Base-by-base conservation (phyloP, 176 grass and related monocot species). In the Coix lacrymajobi region DNA sequence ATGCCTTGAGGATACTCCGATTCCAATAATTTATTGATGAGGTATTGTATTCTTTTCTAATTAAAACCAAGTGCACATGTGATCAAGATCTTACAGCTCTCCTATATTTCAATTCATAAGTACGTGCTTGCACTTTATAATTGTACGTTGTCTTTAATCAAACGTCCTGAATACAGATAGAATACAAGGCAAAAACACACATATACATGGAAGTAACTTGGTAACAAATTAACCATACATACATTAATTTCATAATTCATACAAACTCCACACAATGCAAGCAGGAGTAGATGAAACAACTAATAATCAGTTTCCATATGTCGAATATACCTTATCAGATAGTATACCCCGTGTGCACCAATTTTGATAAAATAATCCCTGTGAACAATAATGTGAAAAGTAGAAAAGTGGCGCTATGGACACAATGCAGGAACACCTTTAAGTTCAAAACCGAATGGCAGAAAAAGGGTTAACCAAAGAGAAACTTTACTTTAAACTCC, bases 281-380 rank as follows among this genome's bases (percentile, higher is more conserved):
- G 5, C 69, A 49, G 5, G 37, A 73, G 5, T 62, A 49, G 56
- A 82, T 46, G 30, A 77, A 73, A 76, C 34, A 86, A 73, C 66
- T 65, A 44, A 76, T 65, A 44, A 76, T 40, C 33, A 56, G 26
- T 74, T 26, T 49, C 77, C 69, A 83, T 80, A 83, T 80, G 75
- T 92, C 49, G 81, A 82, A 56, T 78, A 86, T 54, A 84, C 72
- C n/a, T 74, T 56, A 67, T 61, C 25, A 63, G 54, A 81, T 78
- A 87, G 64, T 81, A 71, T 85, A 84, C 41, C 57, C 79, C 77
- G 77, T 87, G 72, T 87, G 72, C 89, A 88, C 66, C 82, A 66
- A 33, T 80, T 84, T 67, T 78, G 30, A 81, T n/a, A 43, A 78
- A 72, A 66, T 69, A 71, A 25, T 77, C 36, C 75, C 62, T 70